A percentile compares a stretch with the other conserved stretches of the same genome.
Evolutionary conservation across 2,329 filamentous ascomycete genomes (phyloP).

Genomic region (Lasiodiplodia theobromae): DNA sequence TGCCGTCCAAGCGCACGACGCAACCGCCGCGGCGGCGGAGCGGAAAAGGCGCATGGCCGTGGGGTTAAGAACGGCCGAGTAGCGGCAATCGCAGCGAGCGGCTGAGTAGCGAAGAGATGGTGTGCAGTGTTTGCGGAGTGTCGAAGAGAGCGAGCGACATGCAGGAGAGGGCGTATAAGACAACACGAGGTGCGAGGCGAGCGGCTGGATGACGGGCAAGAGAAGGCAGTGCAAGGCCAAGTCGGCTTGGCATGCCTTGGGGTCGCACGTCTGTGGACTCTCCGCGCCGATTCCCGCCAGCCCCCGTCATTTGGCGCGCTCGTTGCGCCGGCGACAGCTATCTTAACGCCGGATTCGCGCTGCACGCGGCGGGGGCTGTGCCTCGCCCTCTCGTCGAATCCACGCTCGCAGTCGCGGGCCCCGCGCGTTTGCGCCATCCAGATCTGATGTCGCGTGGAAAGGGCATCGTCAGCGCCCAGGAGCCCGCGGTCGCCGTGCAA

Average conservation of each 20-base stretch:
- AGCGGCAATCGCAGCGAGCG: conserved; percentile 21
- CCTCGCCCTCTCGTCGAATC: neutral
- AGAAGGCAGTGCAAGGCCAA: conserved; percentile 27
- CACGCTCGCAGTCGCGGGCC: neutral
- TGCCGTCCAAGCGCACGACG: conserved; percentile 30
- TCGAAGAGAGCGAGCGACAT: conserved; percentile 18
- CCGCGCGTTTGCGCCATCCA: neutral
- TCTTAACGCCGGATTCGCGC: conserved; percentile 5
- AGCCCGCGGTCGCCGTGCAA: neutral
- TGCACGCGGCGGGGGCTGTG: conserved; percentile 10
- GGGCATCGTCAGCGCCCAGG: conserved; percentile 9
- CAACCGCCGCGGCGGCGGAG: conserved; percentile 34
- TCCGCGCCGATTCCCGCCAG: conserved; percentile 11
- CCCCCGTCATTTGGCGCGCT: conserved; percentile 8
- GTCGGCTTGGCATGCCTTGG: conserved; percentile 13
- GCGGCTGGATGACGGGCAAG: conserved; percentile 24
- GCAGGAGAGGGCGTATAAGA: conserved; percentile 19
- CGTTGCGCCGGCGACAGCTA: conserved; percentile 17
- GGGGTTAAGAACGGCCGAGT: conserved; percentile 14
- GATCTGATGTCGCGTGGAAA: neutral
- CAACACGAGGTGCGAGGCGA: conserved; percentile 25
- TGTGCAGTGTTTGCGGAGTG: neutral
- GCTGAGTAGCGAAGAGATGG: conserved; percentile 6
- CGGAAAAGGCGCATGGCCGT: conserved; percentile 40
- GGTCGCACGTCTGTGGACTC: conserved; percentile 4